Base-by-base conservation (phyloP, 2,329 filamentous ascomycete genomes). In the Colletotrichum falcatum region DNA sequence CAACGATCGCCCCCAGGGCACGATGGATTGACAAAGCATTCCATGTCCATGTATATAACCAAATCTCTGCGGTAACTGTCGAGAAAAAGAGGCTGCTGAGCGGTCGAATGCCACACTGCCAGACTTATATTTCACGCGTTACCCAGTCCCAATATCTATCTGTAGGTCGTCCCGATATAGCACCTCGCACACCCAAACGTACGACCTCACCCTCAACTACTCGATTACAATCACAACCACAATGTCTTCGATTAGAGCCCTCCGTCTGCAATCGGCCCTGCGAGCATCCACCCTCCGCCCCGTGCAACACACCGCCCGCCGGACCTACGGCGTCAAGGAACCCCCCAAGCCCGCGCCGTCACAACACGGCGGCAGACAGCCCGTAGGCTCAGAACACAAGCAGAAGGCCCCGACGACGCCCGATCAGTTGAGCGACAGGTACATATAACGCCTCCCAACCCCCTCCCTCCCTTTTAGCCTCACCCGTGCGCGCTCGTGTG, bases 191-290 rank as follows among this genome's bases (percentile, higher is more conserved):
- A 44, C n/a, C 20, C 7, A n/a, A n/a, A 44, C 42, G 42, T n/a
- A 2, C 23, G 16, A n/a, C 6, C 28, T 30, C 49, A 26, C 26
- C 20, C 54, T 35, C 9, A 23, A 56, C 9, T 11, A 39, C 14
- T 9, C 23, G 5, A 18, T 16, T 7, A 26, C n/a, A n/a, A n/a
- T 18, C 8, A 6, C 14, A 49, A 7, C 16, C 42, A 61, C 1
- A 11, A 62, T 59, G 42, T 66, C 64, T 30, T 60, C 64, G 28
- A n/a, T 28, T 39, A 61, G 64, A 46, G 56, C 48, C 12, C 18
- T 46, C 28, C 53, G 39, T 16, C 39, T 63, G 1, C 39, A 33
- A 20, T n/a, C 65, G 23, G 51, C 42, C 51, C 14, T 63, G 8
- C 65, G 65, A 8, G 16, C 51, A 8, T 30, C 51, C 26, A 26